Conservation (phyloP, 2,329 filamentous ascomycete species). For the Phoma herbarum region DNA sequence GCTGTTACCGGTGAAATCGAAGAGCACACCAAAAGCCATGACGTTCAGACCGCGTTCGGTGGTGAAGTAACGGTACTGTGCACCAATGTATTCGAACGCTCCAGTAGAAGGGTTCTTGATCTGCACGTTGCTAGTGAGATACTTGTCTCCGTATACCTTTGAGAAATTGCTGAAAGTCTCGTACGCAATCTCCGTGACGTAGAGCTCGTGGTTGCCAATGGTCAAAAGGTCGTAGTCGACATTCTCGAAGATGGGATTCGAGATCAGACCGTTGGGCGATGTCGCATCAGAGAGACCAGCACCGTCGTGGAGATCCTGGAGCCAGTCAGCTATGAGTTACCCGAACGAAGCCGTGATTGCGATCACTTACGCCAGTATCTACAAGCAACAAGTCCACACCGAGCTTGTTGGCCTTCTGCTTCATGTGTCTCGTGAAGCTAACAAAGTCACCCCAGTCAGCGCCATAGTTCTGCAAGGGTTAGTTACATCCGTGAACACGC, state of each 20-base stretch:
- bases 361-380: constrained; percentile 63
- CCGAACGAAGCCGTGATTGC: too few relatives aligned
- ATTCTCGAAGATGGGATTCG: constrained; percentile 62
- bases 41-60: constrained; percentile 57
- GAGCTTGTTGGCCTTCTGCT: constrained; percentile 63
- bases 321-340: constrained; percentile 2
- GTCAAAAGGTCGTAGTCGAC: constrained; percentile 64
- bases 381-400: constrained; percentile 68
- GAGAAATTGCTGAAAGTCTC: constrained; percentile 68
- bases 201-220: constrained; percentile 72
- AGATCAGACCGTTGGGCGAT: constrained; percentile 63
- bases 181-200: constrained; percentile 68
- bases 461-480: constrained; percentile 62
- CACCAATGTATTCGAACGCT: constrained; percentile 57
- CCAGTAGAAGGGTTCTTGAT: constrained; percentile 56
- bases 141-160: constrained; percentile 64
- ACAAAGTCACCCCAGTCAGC: constrained; percentile 74
- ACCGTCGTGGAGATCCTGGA: constrained; percentile 70
- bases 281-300: constrained; percentile 70
- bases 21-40: constrained; percentile 63
- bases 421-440: constrained; percentile 68
- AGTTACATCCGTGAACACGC: not conserved
- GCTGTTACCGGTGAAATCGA: constrained; percentile 64
- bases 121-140: constrained; percentile 64
- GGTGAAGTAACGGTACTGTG: constrained; percentile 60